Evolutionary conservation across 805 yeast species (phyloP).

Genomic region (Isabelozyma heimii): DNA sequence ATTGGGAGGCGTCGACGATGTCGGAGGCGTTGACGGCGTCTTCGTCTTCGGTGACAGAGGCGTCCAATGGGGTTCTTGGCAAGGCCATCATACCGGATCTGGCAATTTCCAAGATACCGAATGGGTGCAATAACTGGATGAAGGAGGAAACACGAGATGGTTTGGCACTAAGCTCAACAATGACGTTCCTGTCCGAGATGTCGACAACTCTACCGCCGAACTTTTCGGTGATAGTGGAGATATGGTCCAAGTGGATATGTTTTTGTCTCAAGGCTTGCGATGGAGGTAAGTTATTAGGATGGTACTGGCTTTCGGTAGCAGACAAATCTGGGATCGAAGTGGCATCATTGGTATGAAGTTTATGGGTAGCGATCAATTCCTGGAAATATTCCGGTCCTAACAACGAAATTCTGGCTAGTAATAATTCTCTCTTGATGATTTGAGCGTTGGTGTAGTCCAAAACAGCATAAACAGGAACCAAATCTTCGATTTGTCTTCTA

Average conservation of each 20-base stretch:
- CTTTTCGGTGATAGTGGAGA: slow-evolving; percentile 73
- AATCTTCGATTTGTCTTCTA: slow-evolving; percentile 94
- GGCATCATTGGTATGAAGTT: slow-evolving; percentile 41
- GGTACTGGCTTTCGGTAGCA: slow-evolving; percentile 54
- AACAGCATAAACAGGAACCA: slow-evolving; percentile 98
- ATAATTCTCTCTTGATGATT: slow-evolving; percentile 85
- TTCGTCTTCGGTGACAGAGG: slow-evolving; percentile 42
- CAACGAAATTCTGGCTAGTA: slow-evolving; percentile 87
- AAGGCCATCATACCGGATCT: slow-evolving; percentile 99
- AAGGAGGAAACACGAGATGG: slow-evolving; percentile 87
- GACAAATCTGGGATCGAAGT: slow-evolving; percentile 42
- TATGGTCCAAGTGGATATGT: slow-evolving; percentile 82
- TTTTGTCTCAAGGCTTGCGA: slow-evolving; percentile 94
- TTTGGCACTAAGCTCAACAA: slow-evolving; percentile 91
- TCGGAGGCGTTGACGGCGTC: slow-evolving; percentile 57
- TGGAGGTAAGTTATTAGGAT: slow-evolving; percentile 86
- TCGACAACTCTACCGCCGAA: slow-evolving; percentile 94
- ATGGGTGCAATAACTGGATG: slow-evolving; percentile 87
- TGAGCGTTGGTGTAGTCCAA: slow-evolving; percentile 89
- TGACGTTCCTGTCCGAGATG: slow-evolving; percentile 87
- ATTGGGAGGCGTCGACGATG: slow-evolving; percentile 79
- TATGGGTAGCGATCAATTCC: slow-evolving; percentile 86
- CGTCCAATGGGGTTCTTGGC: slow-evolving; percentile 88
- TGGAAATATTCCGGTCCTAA: slow-evolving; percentile 98
- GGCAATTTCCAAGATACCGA: slow-evolving; percentile 94